Evolutionary conservation across 2,329 filamentous ascomycete species (phyloP).

Genomic region (Epicoccum sorghinum): DNA sequence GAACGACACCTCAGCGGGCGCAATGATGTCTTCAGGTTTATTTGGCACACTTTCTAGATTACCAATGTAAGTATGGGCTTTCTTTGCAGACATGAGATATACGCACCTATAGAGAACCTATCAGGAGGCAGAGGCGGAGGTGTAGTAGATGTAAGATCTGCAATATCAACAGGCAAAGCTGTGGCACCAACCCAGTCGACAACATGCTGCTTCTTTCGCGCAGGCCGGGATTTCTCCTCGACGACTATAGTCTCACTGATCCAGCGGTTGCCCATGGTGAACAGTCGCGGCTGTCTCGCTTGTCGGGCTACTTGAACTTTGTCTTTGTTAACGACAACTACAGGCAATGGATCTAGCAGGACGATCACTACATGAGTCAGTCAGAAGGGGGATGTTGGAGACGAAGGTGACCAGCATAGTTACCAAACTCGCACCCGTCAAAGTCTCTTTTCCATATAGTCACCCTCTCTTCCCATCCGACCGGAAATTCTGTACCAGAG

Average conservation of each 20-base stretch:
- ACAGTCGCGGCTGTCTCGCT: neutral
- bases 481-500: neutral
- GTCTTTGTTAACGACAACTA: neutral
- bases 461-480: neutral
- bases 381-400: neutral
- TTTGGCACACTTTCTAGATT: too few species aligned
- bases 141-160: neutral
- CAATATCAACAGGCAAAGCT: neutral
- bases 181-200: neutral
- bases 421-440: neutral
- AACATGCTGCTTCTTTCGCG: neutral
- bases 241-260: neutral
- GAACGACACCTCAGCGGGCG: neutral
- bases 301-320: neutral
- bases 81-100: too few species aligned
- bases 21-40: too few species aligned
- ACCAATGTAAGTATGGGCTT: too few species aligned
- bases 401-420: too few species aligned
- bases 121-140: neutral
- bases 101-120: too few species aligned
- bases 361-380: neutral
- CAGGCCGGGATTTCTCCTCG: neutral
- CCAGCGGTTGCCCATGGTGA: neutral
- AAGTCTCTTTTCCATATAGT: neutral
- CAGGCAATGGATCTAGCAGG: neutral